phyloP scores from a whole-genome alignment of 2,329 filamentous ascomycete species.

The Diaporthe ampelina region DNA sequence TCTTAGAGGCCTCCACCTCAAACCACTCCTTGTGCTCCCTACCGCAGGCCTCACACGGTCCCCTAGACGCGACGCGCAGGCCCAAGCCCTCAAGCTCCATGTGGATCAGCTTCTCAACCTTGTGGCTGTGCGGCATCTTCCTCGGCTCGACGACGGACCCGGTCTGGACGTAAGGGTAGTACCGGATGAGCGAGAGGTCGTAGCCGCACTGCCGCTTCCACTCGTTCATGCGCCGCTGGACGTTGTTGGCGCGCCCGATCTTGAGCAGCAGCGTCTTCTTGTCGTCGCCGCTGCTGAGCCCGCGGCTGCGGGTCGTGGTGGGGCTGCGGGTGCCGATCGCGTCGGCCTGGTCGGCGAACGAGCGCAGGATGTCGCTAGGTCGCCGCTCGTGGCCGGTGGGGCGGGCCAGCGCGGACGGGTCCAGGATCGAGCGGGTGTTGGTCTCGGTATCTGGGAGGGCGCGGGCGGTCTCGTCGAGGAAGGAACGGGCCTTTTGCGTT shows the following conservation, averaged over 20 bases:
- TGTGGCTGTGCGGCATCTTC: slow-evolving; percentile 87
- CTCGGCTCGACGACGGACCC: slow-evolving; percentile 59
- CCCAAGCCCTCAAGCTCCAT: slow-evolving; percentile 82
- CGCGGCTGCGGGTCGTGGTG: slow-evolving; percentile 39
- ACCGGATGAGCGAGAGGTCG: slow-evolving; percentile 87
- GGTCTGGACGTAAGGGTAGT: slow-evolving; percentile 84
- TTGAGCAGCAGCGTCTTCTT: slow-evolving; percentile 77
- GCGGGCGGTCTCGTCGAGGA: slow-evolving; percentile 63
- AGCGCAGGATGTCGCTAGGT: slow-evolving; percentile 68
- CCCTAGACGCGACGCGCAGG: slow-evolving; percentile 63
- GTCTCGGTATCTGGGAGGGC: slow-evolving; percentile 55
- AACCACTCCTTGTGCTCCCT: slow-evolving; percentile 96
- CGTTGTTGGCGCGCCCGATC: slow-evolving; percentile 81
- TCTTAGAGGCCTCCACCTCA: slow-evolving; percentile 72
- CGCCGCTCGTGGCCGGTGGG: slow-evolving; percentile 56
- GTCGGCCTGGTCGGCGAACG: slow-evolving; percentile 57
- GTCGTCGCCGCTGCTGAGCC: slow-evolving; percentile 45
- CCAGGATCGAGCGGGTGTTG: slow-evolving; percentile 71
- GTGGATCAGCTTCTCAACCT: slow-evolving; percentile 91
- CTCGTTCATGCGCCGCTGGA: slow-evolving; percentile 90
- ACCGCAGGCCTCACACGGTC: slow-evolving; percentile 79
- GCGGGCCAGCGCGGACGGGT: slow-evolving; percentile 56
- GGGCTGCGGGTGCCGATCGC: slow-evolving; percentile 44
- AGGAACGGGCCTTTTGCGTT: slow-evolving; percentile 70
- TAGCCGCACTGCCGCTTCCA: slow-evolving; percentile 96